Percentiles rank a stretch among this genome's conserved stretches.
These are phyloP conservation scores for Crataegus laevigata DNA, from an alignment of 306 rosid genomes.

Conservation along the genomic window DNA sequence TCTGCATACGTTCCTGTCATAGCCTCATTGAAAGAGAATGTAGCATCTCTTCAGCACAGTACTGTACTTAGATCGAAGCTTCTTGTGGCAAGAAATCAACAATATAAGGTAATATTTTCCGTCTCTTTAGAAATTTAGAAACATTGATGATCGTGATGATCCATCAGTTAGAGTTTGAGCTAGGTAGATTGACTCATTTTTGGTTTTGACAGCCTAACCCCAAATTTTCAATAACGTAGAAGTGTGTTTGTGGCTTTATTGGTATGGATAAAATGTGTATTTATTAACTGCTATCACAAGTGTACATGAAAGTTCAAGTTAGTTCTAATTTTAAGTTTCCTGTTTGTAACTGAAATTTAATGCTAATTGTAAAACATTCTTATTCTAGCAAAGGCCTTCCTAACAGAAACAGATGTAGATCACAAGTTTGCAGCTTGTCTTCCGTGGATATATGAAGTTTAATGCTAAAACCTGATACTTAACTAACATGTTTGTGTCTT, in stretches of 20 bases:
- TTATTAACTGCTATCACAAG: neutral
- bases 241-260: neutral
- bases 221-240: neutral
- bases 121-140: neutral
- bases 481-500: conserved; percentile 3
- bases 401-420: neutral
- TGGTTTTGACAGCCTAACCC: neutral
- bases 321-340: neutral
- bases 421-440: neutral
- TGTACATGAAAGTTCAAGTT: neutral
- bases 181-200: neutral
- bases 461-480: conserved; percentile 9
- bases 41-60: conserved; percentile 61
- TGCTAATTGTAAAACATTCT: neutral
- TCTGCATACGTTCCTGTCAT: conserved; percentile 67
- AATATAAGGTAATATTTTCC: conserved; percentile 42
- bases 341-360: neutral
- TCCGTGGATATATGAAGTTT: neutral
- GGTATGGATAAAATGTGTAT: neutral
- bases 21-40: conserved; percentile 67
- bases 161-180: neutral
- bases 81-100: conserved; percentile 15
- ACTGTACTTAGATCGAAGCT: conserved; percentile 37
- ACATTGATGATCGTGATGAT: neutral
- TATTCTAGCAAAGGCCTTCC: neutral